A percentile compares a stretch with the other conserved stretches of the same genome.
Evolutionary conservation across 345 rosid species (phyloP).

Genomic region (Ailanthus altissimus): DNA sequence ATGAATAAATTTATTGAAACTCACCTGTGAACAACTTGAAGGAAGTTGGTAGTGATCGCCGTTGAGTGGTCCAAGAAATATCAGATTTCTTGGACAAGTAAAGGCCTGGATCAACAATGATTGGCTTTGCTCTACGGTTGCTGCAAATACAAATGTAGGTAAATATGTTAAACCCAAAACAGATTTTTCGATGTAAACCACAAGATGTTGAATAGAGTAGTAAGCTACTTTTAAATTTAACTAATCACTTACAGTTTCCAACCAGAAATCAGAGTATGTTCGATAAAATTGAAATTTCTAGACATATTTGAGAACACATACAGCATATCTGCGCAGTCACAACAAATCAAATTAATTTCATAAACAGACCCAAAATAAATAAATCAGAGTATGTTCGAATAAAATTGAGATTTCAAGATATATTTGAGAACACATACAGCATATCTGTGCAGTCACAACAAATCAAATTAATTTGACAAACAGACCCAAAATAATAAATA

Average conservation of each 20-base stretch:
- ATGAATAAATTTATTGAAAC: conserved; percentile 14
- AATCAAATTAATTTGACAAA: conserved; percentile 15
- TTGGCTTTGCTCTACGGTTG: conserved; percentile 80
- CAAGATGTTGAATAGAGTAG: not conserved
- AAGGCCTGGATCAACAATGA: conserved; percentile 91
- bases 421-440: conserved; percentile 73
- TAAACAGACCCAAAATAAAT: too few species aligned
- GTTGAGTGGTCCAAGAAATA: conserved; percentile 85
- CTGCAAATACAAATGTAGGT: conserved; percentile 39
- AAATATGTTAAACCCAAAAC: conserved; percentile 2
- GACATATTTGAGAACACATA: conserved; percentile 81
- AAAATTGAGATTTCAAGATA: conserved; percentile 76
- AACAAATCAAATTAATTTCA: conserved; percentile 20
- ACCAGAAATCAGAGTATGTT: conserved; percentile 72
- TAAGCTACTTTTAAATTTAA: conserved; percentile 5
- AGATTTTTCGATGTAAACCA: not conserved
- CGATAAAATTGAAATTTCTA: conserved; percentile 74
- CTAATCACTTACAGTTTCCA: conserved; percentile 84
- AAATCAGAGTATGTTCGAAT: conserved; percentile 71
- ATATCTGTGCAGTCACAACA: conserved; percentile 54
- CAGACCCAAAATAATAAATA: not conserved
- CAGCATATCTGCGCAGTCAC: conserved; percentile 61
- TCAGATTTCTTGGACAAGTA: conserved; percentile 90
- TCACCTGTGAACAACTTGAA: conserved; percentile 90
- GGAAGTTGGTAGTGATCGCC: conserved; percentile 81